Evolutionary conservation across 495 filamentous ascomycete species (phyloP), one percentile per base, ranked within the genome.

Genomic region (Neurospora sp.): DNA sequence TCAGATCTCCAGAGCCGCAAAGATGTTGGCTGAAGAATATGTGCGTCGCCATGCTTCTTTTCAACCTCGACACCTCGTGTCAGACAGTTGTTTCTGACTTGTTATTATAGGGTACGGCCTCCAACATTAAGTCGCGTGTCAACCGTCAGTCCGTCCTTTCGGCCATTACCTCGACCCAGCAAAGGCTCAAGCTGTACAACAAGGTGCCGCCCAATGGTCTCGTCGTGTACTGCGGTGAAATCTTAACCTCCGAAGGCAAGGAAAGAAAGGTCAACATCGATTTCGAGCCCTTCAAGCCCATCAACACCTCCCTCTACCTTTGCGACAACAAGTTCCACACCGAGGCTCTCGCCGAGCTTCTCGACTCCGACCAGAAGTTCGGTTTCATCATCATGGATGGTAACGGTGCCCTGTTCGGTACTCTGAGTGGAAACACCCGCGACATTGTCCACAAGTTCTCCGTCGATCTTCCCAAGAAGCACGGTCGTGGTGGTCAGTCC

Each of bases 261-360:
- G 96, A 99, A 83, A 88, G 96, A 74, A 98, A 97, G 87, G 96
- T 99, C 85, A 99, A 98, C 83, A 98, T 98, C 80, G 96, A 98
- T 78, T 99, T 99, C 79, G 96, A 99, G 81, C 96, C 96, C 16
- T 99, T 99, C 87, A 99, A 98, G 86, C 95, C 96, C 27, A 98
- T 99, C 89, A 99, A 99, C 83, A 99, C 96, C 6, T 99, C 96
- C 10, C 89, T 99, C 9, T 99, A 99, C 81, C 90, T 99, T 38
- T 99, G 96, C 85, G 96, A 99, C 87, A 99, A 99, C 86, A 99
- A 99, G 79, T 99, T 99, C 85, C 96, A 99, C 80, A 99, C 96
- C 42, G 96, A 99, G 81, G 95, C 96, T 8, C 85, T 99, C 73
- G 94, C 93, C 72, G 96, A 99, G 85, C 88, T 99, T 73, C 89